phyloP scores from a whole-genome alignment of 495 filamentous ascomycete genomes.

The Astrothelium subdiscretum region DNA sequence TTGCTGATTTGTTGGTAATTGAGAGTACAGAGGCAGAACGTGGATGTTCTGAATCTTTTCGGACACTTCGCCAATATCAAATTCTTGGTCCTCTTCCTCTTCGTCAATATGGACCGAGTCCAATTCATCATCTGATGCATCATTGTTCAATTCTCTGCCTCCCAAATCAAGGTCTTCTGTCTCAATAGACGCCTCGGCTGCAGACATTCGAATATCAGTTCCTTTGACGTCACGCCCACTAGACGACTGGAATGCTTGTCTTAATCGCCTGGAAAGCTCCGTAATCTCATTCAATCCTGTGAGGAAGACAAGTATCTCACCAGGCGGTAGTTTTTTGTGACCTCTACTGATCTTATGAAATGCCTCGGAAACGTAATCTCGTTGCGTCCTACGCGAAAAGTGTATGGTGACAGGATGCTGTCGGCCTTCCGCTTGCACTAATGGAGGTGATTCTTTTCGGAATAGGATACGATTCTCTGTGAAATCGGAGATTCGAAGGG shows the following conservation, averaged over 20 bases:
- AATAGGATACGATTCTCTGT: slow-evolving; percentile 75
- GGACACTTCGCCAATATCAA: slow-evolving; percentile 39
- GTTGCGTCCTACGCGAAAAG: slow-evolving; percentile 69
- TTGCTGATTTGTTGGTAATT: slow-evolving; percentile 88
- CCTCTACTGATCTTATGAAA: slow-evolving; percentile 81
- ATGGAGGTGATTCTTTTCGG: slow-evolving; percentile 52
- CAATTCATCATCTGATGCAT: slow-evolving; percentile 21
- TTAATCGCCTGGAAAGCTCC: slow-evolving; percentile 63
- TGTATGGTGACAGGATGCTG: slow-evolving; percentile 85
- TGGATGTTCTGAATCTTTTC: slow-evolving; percentile 52
- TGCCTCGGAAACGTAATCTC: slow-evolving; percentile 81
- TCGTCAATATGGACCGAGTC: slow-evolving; percentile 15
- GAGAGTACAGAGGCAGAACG: slow-evolving; percentile 82
- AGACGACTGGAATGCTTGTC: slow-evolving; percentile 54
- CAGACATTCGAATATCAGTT: slow-evolving; percentile 59
- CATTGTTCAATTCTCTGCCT: slow-evolving; percentile 17
- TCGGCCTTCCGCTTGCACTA: slow-evolving; percentile 86
- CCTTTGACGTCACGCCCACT: slow-evolving; percentile 38
- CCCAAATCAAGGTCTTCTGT: slow-evolving; percentile 82
- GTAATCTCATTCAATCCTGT: slow-evolving; percentile 90
- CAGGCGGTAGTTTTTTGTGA: slow-evolving; percentile 81
- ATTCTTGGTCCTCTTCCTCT: slow-evolving; percentile 52
- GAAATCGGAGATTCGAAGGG: slow-evolving; percentile 80
- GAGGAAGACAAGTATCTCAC: slow-evolving; percentile 88
- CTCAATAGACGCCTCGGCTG: slow-evolving; percentile 63